phyloP scores from a whole-genome alignment of 495 filamentous ascomycete genomes.

The Daldinia vernicosa region DNA sequence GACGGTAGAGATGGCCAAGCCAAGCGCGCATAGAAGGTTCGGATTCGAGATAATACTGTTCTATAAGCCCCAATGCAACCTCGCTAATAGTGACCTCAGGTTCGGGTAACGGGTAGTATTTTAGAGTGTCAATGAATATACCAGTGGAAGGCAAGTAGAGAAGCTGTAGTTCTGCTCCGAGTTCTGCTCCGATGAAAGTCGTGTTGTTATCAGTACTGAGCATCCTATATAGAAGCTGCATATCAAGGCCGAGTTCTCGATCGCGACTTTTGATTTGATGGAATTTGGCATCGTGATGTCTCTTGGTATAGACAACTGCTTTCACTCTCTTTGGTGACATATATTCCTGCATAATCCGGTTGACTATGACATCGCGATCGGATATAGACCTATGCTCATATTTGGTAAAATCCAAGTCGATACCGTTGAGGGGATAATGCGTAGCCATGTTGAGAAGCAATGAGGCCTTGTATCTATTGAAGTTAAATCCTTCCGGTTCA shows the following conservation, averaged over 20 bases:
- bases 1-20: conserved; percentile 19
- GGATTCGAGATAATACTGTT: conserved; percentile 48
- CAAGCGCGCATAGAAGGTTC: conserved; percentile 39
- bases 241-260: conserved; percentile 41
- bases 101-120: neutral
- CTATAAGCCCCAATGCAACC: conserved; percentile 40
- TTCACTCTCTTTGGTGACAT: conserved; percentile 38
- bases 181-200: neutral
- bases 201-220: conserved; percentile 35
- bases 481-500: too few relatives aligned
- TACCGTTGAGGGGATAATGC: conserved; percentile 52
- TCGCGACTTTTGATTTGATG: conserved; percentile 28
- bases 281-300: conserved; percentile 7
- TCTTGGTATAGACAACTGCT: conserved; percentile 22
- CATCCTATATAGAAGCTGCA: conserved; percentile 39
- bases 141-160: neutral
- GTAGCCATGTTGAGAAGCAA: conserved; percentile 26
- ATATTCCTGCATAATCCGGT: conserved; percentile 50
- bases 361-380: conserved; percentile 48
- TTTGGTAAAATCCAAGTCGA: conserved; percentile 45
- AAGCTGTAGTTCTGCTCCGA: neutral
- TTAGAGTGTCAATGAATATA: neutral
- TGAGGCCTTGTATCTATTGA: too few relatives aligned
- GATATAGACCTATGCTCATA: conserved; percentile 48
- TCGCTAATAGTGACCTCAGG: conserved; percentile 9